A percentile compares a stretch with the other conserved stretches of the same genome.
Evolutionary conservation across 192 early-diverging fungal species (phyloP).

Genomic region (Umbelopsis isabellina): DNA sequence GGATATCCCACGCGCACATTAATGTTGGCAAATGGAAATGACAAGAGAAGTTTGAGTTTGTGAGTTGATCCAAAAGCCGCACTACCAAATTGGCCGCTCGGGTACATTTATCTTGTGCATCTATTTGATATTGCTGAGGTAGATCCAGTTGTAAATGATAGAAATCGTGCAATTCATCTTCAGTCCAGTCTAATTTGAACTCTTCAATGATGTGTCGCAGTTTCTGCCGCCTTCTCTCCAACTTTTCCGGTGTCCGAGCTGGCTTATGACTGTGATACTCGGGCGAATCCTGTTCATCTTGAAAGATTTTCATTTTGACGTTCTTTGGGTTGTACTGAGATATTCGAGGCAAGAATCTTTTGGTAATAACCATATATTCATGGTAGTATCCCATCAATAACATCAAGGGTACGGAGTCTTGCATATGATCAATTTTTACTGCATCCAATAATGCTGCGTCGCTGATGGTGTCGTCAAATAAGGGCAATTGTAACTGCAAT

Average conservation of each 20-base stretch:
- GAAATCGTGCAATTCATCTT: not conserved
- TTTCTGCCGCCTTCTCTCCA: not conserved
- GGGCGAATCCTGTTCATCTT: not conserved
- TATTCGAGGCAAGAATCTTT: slow-evolving; percentile 5
- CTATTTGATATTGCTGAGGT: slow-evolving; percentile 1
- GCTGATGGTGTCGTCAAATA: slow-evolving; percentile 20
- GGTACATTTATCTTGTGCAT: slow-evolving; percentile 7
- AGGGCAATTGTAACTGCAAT: not conserved
- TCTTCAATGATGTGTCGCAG: not conserved
- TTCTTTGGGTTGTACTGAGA: not conserved
- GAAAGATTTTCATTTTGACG: not conserved
- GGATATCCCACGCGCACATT: slow-evolving; percentile 2
- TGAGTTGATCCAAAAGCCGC: slow-evolving; percentile 2
- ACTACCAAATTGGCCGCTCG: not conserved
- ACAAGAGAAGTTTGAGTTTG: slow-evolving; percentile 2
- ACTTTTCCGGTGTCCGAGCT: not conserved
- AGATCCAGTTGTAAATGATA: not conserved
- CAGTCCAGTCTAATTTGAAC: not conserved
- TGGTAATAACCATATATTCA: slow-evolving; percentile 20
- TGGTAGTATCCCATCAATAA: slow-evolving; percentile 1
- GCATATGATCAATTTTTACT: not conserved
- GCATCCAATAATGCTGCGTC: slow-evolving; percentile 1
- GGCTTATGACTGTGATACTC: not conserved
- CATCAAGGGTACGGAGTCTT: not conserved
- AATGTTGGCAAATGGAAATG: slow-evolving; percentile 1